These are phyloP conservation scores for Hirsutella minnesotensis DNA, from an alignment of 2,329 filamentous ascomycete species.

Conservation along the genomic window DNA sequence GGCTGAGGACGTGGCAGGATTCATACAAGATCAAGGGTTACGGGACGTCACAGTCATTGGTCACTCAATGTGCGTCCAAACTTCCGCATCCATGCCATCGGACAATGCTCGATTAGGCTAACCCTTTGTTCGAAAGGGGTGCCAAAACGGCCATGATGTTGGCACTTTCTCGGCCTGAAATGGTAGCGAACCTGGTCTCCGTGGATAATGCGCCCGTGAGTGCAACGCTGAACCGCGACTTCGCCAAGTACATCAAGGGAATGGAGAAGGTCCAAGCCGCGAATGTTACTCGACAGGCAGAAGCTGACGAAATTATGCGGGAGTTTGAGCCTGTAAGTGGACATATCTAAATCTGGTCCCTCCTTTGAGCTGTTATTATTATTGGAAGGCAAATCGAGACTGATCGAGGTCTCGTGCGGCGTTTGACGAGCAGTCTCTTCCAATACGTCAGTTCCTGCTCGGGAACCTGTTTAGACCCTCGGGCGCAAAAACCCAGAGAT, in stretches of 20 bases:
- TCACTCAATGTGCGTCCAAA: constrained; percentile 66
- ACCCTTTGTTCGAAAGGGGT: constrained; percentile 42
- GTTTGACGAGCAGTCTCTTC: constrained; percentile 34
- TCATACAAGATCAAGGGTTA: constrained; percentile 63
- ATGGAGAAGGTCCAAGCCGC: constrained; percentile 73
- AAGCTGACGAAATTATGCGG: constrained; percentile 69
- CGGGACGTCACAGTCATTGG: constrained; percentile 68
- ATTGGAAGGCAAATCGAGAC: too few species aligned
- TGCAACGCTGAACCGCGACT: constrained; percentile 60
- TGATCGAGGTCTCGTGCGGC: too few species aligned
- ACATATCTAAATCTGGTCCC: not conserved
- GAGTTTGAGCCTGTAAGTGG: constrained; percentile 53
- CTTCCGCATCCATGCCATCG: not conserved
- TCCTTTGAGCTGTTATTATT: not conserved
- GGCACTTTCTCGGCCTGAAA: constrained; percentile 56
- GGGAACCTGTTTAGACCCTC: constrained; percentile 61
- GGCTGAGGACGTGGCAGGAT: constrained; percentile 71
- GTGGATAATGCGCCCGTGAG: constrained; percentile 92
- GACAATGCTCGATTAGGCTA: not conserved
- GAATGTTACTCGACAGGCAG: constrained; percentile 53
- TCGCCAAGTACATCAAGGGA: constrained; percentile 67
- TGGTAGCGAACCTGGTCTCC: constrained; percentile 60
- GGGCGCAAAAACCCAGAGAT: constrained; percentile 47
- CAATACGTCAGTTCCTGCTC: constrained; percentile 82
- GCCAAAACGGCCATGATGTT: constrained; percentile 88